Base-by-base conservation (phyloP, 2,329 filamentous ascomycete species). In the Diaporthe helianthi region DNA sequence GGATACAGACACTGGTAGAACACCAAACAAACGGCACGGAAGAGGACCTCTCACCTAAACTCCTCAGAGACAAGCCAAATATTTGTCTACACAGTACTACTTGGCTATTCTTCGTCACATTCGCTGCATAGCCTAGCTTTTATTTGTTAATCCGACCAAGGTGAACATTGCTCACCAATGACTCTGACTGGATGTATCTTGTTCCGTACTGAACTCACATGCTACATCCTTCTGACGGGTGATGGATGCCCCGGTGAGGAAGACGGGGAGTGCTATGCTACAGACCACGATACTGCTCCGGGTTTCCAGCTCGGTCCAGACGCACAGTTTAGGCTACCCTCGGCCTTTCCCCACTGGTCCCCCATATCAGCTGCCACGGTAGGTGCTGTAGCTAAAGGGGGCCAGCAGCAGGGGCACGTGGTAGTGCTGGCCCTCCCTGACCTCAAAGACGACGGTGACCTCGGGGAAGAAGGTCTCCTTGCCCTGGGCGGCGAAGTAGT, bases 361-460 rank as follows among this genome's bases (percentile, higher is more conserved):
- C n/a, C 31, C n/a, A 36, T 9, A 74, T 82, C 82, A 93, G 78
- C 90, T 93, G 19, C 93, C 93, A 58, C 93, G 83, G 80, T 96
- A 96, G 12, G 92, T 95, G 49, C 91, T 92, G 81, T 93, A 96
- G 77, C 90, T 92, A 81, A 90, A 94, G 36, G 92, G 92, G 72
- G 90, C 89, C 80, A 95, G 78, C 78, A 96, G 77, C 76, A 96
- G 79, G 53, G 93, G 93, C 3, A 96, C 92, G 81, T 96, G 93
- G 76, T 92, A 95, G 76, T 91, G 89, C 83, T 92, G 89, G 26
- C 84, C 85, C 75, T 82, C 79, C 13, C 80, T 76, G 26, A 89
- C 85, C 60, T 82, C 80, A 71, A 88, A 88, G 0, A 83, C 82
- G 47, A 90, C 83, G 19, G 80, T 79, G 22, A 86, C 87, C 80